phyloP scores from a whole-genome alignment of 2,329 filamentous ascomycete genomes.

The Paecilomyces dactylethromorphus region DNA sequence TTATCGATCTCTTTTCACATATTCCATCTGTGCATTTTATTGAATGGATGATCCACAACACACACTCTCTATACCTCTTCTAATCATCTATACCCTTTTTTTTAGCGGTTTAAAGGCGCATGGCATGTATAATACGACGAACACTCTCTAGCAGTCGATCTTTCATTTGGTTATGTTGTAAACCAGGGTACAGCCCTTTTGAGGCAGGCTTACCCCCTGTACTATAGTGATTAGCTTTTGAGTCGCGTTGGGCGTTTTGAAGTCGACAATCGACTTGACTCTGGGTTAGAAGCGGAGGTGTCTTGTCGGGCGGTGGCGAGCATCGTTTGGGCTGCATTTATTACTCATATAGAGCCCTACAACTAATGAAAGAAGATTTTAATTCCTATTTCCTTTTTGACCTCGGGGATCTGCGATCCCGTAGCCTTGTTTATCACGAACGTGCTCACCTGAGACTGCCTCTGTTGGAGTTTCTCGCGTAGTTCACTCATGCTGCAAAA shows the following conservation, averaged over 20 bases:
- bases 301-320: not conserved
- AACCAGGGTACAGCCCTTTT: not conserved
- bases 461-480: not conserved
- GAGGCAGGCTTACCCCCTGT: not conserved
- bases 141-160: not conserved
- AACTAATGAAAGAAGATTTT: not conserved
- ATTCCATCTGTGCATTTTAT: not conserved
- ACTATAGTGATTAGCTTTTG: not conserved
- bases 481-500: not conserved
- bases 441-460: not conserved
- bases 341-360: not conserved
- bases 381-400: not conserved
- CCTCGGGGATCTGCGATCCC: not conserved
- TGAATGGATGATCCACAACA: not conserved
- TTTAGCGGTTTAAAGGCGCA: not conserved
- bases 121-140: not conserved
- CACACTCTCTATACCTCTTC: not conserved
- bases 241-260: not conserved
- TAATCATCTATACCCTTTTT: slow-evolving; percentile 7
- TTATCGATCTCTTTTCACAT: not conserved
- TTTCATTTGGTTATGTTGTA: not conserved
- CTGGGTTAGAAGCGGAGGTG: not conserved
- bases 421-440: not conserved
- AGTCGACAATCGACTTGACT: not conserved
- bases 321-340: not conserved